Evolutionary conservation across 2,329 filamentous ascomycete genomes (phyloP).

Genomic region (Myotisia sp.): DNA sequence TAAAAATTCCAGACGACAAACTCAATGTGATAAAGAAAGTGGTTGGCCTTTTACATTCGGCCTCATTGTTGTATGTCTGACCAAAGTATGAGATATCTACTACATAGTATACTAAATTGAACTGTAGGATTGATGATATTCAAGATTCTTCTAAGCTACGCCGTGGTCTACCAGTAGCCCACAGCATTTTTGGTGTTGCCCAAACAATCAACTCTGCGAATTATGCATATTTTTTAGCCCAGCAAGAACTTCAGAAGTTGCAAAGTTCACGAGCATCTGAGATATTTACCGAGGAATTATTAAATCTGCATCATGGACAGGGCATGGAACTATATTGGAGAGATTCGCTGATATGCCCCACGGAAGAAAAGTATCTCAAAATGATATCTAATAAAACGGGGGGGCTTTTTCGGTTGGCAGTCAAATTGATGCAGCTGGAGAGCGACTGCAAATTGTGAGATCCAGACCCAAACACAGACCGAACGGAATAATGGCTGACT

Average conservation of each 20-base stretch:
- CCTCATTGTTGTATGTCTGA: conserved; percentile 25
- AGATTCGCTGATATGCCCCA: conserved; percentile 22
- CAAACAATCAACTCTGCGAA: conserved; percentile 37
- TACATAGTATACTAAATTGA: conserved; percentile 19
- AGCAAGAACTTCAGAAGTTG: conserved; percentile 21
- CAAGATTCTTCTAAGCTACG: conserved; percentile 31
- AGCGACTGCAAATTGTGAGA: too few relatives aligned
- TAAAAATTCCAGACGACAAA: conserved; percentile 21
- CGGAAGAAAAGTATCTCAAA: conserved; percentile 27
- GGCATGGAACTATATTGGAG: conserved; percentile 30
- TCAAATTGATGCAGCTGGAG: conserved; percentile 25
- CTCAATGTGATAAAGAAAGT: conserved; percentile 23
- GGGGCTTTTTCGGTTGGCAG: conserved; percentile 26
- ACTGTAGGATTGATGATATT: conserved; percentile 29
- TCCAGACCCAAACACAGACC: background rate
- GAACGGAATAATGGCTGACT: conserved; percentile 2
- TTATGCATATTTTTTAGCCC: conserved; percentile 28
- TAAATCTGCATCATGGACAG: conserved; percentile 29
- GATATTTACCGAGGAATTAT: conserved; percentile 25
- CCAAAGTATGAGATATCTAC: background rate
- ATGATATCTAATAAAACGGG: conserved; percentile 32
- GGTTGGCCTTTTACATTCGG: conserved; percentile 26
- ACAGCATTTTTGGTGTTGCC: conserved; percentile 30
- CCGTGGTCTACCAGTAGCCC: conserved; percentile 29
- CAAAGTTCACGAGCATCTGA: conserved; percentile 20